Evolutionary conservation across 2,329 filamentous ascomycete species (phyloP).

Genomic region (Fusarium continuum): DNA sequence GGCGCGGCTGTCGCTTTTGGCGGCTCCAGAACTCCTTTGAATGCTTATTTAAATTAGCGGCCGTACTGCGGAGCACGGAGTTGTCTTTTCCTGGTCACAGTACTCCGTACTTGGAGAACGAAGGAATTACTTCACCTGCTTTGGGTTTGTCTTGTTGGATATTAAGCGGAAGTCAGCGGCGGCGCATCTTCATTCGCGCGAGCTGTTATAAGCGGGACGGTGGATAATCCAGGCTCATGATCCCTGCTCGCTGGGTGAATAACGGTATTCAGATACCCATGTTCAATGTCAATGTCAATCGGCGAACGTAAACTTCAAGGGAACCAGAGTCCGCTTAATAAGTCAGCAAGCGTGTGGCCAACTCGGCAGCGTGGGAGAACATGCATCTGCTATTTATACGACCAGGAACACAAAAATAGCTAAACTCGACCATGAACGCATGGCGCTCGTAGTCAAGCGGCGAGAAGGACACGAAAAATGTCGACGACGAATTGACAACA

Average conservation of each 20-base stretch:
- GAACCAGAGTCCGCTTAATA: slow-evolving; percentile 18
- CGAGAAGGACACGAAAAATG: background rate
- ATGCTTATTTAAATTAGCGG: slow-evolving; percentile 15
- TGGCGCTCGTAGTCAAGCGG: background rate
- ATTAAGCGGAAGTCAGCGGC: background rate
- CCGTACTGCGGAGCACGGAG: slow-evolving; percentile 8
- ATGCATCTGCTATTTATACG: slow-evolving; percentile 12
- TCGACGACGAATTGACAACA: background rate
- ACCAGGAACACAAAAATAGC: background rate
- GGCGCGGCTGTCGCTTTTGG: slow-evolving; percentile 38
- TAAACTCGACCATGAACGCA: background rate
- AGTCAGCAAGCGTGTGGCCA: slow-evolving; percentile 35
- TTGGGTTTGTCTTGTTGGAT: slow-evolving; percentile 8
- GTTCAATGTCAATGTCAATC: background rate
- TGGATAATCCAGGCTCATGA: background rate
- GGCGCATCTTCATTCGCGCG: slow-evolving; percentile 6
- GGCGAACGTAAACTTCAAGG: slow-evolving; percentile 2
- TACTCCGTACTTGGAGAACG: background rate
- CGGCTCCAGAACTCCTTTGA: slow-evolving; percentile 29
- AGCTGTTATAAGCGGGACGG: slow-evolving; percentile 13
- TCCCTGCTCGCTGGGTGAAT: slow-evolving; percentile 10
- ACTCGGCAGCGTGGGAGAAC: slow-evolving; percentile 22
- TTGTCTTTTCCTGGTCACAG: slow-evolving; percentile 3
- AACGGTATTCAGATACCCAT: background rate
- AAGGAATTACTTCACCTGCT: background rate